Conservation (phyloP, 2,329 filamentous ascomycete species). For the Fusarium fracticaudum region DNA sequence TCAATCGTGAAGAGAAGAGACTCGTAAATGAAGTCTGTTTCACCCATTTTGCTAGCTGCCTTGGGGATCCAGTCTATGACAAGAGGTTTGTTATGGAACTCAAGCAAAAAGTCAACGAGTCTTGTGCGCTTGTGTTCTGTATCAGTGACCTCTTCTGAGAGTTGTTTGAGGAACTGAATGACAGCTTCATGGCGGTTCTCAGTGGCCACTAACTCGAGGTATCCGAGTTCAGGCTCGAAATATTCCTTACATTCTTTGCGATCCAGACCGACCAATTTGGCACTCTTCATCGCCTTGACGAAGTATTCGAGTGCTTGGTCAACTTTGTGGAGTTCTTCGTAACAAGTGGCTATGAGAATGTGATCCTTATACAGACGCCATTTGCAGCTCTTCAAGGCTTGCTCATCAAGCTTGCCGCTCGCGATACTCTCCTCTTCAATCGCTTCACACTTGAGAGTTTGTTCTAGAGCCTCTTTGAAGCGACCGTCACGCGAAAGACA, state of each 20-base stretch:
- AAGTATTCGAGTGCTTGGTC: constrained; percentile 50
- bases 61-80: constrained; percentile 54
- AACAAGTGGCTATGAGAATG: constrained; percentile 50
- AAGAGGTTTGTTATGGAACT: constrained; percentile 46
- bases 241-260: constrained; percentile 45
- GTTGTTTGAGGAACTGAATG: constrained; percentile 48
- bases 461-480: constrained; percentile 48
- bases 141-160: constrained; percentile 43
- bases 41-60: constrained; percentile 49
- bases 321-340: constrained; percentile 46
- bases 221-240: constrained; percentile 52
- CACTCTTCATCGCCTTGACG: constrained; percentile 48
- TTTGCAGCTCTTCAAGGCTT: constrained; percentile 43
- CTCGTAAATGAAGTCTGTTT: constrained; percentile 45
- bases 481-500: constrained; percentile 51
- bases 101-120: constrained; percentile 50
- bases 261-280: constrained; percentile 39
- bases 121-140: constrained; percentile 40
- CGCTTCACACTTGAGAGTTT: constrained; percentile 50
- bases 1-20: constrained; percentile 47
- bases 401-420: constrained; percentile 36
- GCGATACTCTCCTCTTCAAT: constrained; percentile 47
- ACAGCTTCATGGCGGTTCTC: constrained; percentile 51
- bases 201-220: constrained; percentile 49
- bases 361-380: constrained; percentile 56